Conservation (phyloP, 805 yeast genomes). For the Yamadazyma nakazawae region DNA sequence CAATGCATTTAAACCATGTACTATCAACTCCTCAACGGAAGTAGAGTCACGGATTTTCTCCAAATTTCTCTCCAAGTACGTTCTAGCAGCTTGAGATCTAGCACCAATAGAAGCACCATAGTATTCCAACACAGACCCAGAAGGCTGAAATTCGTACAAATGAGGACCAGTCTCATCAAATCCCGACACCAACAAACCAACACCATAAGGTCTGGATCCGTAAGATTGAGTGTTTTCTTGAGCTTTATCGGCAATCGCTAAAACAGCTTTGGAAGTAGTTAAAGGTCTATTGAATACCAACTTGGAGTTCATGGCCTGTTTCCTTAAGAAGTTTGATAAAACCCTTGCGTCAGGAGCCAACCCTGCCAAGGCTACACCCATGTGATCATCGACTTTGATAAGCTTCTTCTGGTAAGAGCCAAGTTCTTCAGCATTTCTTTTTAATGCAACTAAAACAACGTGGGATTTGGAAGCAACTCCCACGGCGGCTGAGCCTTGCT, state of each 20-base stretch:
- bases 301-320: slow-evolving; percentile 84
- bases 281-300: slow-evolving; percentile 84
- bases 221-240: slow-evolving; percentile 94
- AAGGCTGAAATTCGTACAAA: slow-evolving; percentile 90
- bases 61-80: slow-evolving; percentile 85
- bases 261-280: slow-evolving; percentile 77
- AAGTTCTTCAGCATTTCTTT: slow-evolving; percentile 94
- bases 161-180: slow-evolving; percentile 94
- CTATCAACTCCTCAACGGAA: slow-evolving; percentile 68
- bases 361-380: slow-evolving; percentile 96
- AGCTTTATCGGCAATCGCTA: slow-evolving; percentile 91
- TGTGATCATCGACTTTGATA: slow-evolving; percentile 85
- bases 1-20: slow-evolving; percentile 83
- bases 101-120: slow-evolving; percentile 97
- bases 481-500: slow-evolving; percentile 96
- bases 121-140: slow-evolving; percentile 89
- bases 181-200: slow-evolving; percentile 87
- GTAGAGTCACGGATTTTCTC: slow-evolving; percentile 60
- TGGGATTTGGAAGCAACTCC: slow-evolving; percentile 84
- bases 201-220: slow-evolving; percentile 98
- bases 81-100: slow-evolving; percentile 96
- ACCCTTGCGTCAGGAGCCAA: slow-evolving; percentile 98
- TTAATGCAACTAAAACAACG: slow-evolving; percentile 90
- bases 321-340: slow-evolving; percentile 81
- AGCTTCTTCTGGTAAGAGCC: slow-evolving; percentile 96